phyloP scores from a whole-genome alignment of 2,329 filamentous ascomycete genomes.

The Shiraia sp. region DNA sequence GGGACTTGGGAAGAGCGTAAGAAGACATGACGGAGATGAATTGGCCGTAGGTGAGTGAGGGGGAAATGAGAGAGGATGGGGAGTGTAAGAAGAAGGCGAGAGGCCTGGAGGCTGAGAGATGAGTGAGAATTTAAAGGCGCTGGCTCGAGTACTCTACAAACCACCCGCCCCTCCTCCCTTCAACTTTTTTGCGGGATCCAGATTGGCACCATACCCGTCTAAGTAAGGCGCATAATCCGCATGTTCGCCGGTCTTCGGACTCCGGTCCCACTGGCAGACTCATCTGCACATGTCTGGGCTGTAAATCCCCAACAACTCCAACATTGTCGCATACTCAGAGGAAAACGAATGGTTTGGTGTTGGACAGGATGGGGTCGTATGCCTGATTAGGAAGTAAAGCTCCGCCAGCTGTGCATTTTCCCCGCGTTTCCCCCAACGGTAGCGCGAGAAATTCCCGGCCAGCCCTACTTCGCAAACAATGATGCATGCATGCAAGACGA shows the following conservation, averaged over 20 bases:
- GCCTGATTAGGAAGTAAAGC: neutral
- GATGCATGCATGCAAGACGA: neutral
- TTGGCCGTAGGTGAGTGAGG: slow-evolving; percentile 3
- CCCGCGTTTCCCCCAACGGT: slow-evolving; percentile 13
- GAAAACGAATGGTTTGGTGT: neutral
- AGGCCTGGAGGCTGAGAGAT: neutral
- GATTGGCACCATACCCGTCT: slow-evolving; percentile 17
- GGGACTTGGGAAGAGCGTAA: slow-evolving; percentile 68
- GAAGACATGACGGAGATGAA: slow-evolving; percentile 41
- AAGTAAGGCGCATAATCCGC: slow-evolving; percentile 17
- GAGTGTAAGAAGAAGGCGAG: slow-evolving; percentile 4
- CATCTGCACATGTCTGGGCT: neutral
- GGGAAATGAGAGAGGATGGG: slow-evolving; percentile 2
- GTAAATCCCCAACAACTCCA: neutral
- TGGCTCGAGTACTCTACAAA: slow-evolving; percentile 5
- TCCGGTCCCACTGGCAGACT: slow-evolving; percentile 9
- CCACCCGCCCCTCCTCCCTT: slow-evolving; percentile 15
- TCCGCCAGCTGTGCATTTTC: slow-evolving; percentile 4
- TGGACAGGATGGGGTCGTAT: neutral
- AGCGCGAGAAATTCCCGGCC: slow-evolving; percentile 15
- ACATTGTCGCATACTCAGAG: neutral
- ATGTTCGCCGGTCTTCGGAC: slow-evolving; percentile 31
- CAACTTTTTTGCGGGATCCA: slow-evolving; percentile 34
- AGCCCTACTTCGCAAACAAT: slow-evolving; percentile 1
- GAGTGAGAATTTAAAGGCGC: slow-evolving; percentile 16